These are phyloP conservation scores for Trametes villosa DNA, from an alignment of 768 basidiomycete species.

Conservation along the genomic window DNA sequence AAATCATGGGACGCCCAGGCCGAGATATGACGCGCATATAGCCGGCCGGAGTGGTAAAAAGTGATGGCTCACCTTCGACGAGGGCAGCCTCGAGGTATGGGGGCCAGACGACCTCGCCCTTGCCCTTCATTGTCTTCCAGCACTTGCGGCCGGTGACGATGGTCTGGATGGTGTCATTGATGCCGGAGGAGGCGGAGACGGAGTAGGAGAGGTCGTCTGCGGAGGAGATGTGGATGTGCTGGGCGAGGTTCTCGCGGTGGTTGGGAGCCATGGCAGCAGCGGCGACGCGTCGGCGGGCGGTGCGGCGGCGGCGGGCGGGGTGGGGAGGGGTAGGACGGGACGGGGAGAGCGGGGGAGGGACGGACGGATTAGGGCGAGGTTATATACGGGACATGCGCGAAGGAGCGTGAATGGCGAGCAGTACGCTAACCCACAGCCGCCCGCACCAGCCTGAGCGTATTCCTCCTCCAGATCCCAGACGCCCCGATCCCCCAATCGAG, in stretches of 20 bases:
- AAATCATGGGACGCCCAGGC: background rate
- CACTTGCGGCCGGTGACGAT: conserved; percentile 40
- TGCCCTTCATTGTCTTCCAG: conserved; percentile 77
- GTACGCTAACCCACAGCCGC: conserved; percentile 4
- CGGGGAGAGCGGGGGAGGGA: conserved; percentile 20
- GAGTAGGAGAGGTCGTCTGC: conserved; percentile 35
- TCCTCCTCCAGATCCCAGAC: background rate
- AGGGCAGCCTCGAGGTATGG: conserved; percentile 79
- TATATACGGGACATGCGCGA: conserved; percentile 20
- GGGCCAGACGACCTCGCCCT: conserved; percentile 81
- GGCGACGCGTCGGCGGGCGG: conserved; percentile 19
- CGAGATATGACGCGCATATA: conserved; percentile 13
- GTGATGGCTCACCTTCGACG: conserved; percentile 58
- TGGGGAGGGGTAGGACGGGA: conserved; percentile 4
- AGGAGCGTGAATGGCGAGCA: conserved; percentile 7
- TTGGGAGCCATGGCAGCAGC: conserved; percentile 21
- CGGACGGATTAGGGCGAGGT: conserved; percentile 18
- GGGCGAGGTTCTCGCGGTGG: conserved; percentile 25
- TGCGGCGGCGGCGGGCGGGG: conserved; percentile 9
- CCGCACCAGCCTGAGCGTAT: background rate
- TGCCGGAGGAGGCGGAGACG: conserved; percentile 30
- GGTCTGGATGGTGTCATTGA: conserved; percentile 35
- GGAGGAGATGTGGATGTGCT: conserved; percentile 37
- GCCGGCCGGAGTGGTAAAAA: background rate
- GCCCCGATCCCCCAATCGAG: background rate